Conservation (phyloP, 495 filamentous ascomycete species). For the Penicillium canariense region DNA sequence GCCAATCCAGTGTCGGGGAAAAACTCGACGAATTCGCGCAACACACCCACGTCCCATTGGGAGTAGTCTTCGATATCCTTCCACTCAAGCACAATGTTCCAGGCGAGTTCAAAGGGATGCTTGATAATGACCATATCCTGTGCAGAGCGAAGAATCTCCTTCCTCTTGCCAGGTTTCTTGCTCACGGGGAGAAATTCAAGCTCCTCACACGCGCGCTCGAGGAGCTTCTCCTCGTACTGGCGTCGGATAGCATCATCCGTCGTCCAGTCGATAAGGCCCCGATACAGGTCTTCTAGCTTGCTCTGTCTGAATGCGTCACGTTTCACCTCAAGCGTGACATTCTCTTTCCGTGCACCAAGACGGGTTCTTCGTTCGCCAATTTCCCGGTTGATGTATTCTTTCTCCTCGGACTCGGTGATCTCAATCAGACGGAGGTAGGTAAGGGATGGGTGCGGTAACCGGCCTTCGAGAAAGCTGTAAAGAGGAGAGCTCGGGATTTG, state of each 20-base stretch:
- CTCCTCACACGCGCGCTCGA: constrained; percentile 76
- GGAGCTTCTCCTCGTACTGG: constrained; percentile 83
- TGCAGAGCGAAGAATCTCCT: constrained; percentile 69
- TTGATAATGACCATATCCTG: constrained; percentile 94
- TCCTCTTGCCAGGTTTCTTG: constrained; percentile 64
- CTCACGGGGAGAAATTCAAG: constrained; percentile 63
- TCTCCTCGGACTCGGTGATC: constrained; percentile 82
- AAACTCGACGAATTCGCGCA: constrained; percentile 75
- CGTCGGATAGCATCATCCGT: constrained; percentile 81
- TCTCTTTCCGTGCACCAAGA: constrained; percentile 75
- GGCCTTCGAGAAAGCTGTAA: constrained; percentile 81
- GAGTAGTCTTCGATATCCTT: constrained; percentile 68
- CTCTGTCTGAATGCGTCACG: constrained; percentile 73
- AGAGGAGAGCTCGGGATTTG: constrained; percentile 74
- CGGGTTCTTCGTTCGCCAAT: constrained; percentile 87
- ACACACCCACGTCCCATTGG: constrained; percentile 69
- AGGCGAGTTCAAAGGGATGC: constrained; percentile 85
- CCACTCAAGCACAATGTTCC: constrained; percentile 89
- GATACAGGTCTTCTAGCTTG: constrained; percentile 70
- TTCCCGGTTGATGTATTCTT: constrained; percentile 83
- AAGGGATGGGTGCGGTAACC: constrained; percentile 72
- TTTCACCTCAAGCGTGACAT: constrained; percentile 84
- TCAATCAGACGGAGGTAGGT: constrained; percentile 86
- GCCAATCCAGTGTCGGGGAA: constrained; percentile 82
- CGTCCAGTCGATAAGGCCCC: constrained; percentile 82